Conservation (phyloP, 2,329 filamentous ascomycete species). For the Claviceps maximensis region DNA sequence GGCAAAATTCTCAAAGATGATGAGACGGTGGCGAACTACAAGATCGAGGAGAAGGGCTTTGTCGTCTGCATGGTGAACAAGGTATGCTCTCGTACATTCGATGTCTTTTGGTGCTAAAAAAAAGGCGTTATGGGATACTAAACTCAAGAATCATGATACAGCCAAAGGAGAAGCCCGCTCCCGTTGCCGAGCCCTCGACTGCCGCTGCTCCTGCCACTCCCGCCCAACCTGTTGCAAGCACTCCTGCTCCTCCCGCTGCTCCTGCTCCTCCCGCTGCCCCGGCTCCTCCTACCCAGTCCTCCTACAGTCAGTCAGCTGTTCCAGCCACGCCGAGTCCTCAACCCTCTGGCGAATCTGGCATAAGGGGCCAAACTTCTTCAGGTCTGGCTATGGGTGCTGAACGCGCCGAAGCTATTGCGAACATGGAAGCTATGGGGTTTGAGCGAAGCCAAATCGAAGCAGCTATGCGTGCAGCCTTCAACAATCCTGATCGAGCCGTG, state of each 20-base stretch:
- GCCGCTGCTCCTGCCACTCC: slow-evolving; percentile 48
- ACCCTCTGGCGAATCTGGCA: slow-evolving; percentile 22
- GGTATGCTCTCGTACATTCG: slow-evolving; percentile 37
- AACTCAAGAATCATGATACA: slow-evolving; percentile 11
- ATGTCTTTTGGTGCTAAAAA: background rate
- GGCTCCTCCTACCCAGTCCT: slow-evolving; percentile 23
- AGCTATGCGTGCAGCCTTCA: slow-evolving; percentile 91
- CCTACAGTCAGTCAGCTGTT: slow-evolving; percentile 34
- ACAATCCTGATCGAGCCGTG: slow-evolving; percentile 92
- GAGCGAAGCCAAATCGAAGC: slow-evolving; percentile 75
- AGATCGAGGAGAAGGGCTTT: slow-evolving; percentile 98
- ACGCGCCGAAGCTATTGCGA: slow-evolving; percentile 67
- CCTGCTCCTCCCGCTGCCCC: slow-evolving; percentile 33
- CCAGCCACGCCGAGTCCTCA: slow-evolving; percentile 44
- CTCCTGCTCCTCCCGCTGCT: slow-evolving; percentile 46
- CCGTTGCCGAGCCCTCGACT: slow-evolving; percentile 41
- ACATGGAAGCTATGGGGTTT: slow-evolving; percentile 98
- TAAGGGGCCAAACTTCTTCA: slow-evolving; percentile 44
- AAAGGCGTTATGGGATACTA: background rate
- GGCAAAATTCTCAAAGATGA: slow-evolving; percentile 98
- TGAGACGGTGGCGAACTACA: slow-evolving; percentile 91
- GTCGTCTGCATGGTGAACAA: slow-evolving; percentile 98
- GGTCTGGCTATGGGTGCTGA: slow-evolving; percentile 78
- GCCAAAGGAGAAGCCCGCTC: slow-evolving; percentile 50
- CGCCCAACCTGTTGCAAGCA: slow-evolving; percentile 40